Base-by-base conservation (phyloP, 257 asterid species). In the Nyctanthes arbortristis region DNA sequence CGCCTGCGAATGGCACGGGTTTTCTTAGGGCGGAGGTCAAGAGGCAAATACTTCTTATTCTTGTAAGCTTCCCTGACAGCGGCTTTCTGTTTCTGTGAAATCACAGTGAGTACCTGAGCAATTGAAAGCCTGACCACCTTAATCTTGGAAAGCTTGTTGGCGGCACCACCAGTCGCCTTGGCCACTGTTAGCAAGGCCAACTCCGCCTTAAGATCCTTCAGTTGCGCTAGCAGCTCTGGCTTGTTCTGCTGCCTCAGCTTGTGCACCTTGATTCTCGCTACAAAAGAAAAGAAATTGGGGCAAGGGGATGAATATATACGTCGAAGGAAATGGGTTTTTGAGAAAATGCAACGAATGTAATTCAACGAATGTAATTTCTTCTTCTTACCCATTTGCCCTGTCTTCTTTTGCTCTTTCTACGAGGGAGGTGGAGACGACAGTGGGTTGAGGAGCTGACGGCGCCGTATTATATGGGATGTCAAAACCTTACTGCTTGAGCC, bases 41-140 rank as follows among this genome's bases (percentile, higher is more conserved):
- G 57, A 49, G 57, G 57, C 27, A 49, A 49, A 16, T 49, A 49
- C 27, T 49, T 49, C 57, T 49, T 49, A 20, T 49, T 49, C 57
- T 49, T 49, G 28, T 49, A 49, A 49, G 57, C 57, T 49, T 49
- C 57, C 57, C 57, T 49, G 57, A 49, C 27, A 49, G 57, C 57
- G 28, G 57, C 57, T 28, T 49, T 49, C 57, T 49, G 57, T 13
- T 49, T 49, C 29, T 49, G 57, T 1, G 57, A 49, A 49, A 49
- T 49, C 28, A 49, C 57, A 6, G 57, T 49, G 7, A 49, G 57
- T 28, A 49, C 57, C 12, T 49, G 57, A 4, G 57, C 57, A 6
- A 49, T 49, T 25, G 57, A 49, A 1, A 49, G 57, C 12, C 57
- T 49, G 27, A 49, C 57, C 6, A 49, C 57, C 28, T 49, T 49